These are phyloP conservation scores for Osmanthus fragrans DNA, from an alignment of 257 asterid genomes.

Conservation along the genomic window DNA sequence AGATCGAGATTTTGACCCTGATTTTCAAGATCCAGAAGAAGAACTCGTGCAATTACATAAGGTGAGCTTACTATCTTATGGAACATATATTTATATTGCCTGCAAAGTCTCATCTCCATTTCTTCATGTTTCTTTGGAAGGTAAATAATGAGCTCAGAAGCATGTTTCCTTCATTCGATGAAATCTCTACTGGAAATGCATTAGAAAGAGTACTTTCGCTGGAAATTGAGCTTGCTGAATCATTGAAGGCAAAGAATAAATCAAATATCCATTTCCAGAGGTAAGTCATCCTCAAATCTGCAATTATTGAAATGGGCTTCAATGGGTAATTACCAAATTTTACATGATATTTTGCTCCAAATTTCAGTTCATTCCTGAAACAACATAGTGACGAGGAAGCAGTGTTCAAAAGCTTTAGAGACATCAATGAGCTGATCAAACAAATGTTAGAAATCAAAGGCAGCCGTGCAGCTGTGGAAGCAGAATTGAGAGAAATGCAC, in stretches of 20 bases:
- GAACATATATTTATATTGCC: slow-evolving; percentile 6
- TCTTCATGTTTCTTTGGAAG: slow-evolving; percentile 36
- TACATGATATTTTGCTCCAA: slow-evolving; percentile 15
- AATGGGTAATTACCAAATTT: neutral
- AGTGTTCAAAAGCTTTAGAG: slow-evolving; percentile 78
- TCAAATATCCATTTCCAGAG: slow-evolving; percentile 61
- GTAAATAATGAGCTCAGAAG: slow-evolving; percentile 80
- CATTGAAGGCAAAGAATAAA: slow-evolving; percentile 69
- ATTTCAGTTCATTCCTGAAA: slow-evolving; percentile 75
- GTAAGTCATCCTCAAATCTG: slow-evolving; percentile 33
- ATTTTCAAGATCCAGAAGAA: slow-evolving; percentile 44
- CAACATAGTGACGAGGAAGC: slow-evolving; percentile 89
- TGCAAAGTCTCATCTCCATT: slow-evolving; percentile 24
- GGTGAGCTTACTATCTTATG: slow-evolving; percentile 47
- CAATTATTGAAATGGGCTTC: too few relatives aligned
- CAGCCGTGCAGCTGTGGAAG: slow-evolving; percentile 60
- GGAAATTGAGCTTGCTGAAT: slow-evolving; percentile 95
- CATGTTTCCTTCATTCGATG: slow-evolving; percentile 73
- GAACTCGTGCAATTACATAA: slow-evolving; percentile 64
- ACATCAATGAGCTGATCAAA: slow-evolving; percentile 80
- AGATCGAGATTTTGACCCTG: slow-evolving; percentile 40
- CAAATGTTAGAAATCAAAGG: slow-evolving; percentile 83
- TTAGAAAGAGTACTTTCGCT: slow-evolving; percentile 86
- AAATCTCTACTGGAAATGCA: slow-evolving; percentile 71
- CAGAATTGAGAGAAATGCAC: slow-evolving; percentile 88